phyloP scores from a whole-genome alignment of 2,329 filamentous ascomycete genomes.

The Beauveria scarabaeidicola region DNA sequence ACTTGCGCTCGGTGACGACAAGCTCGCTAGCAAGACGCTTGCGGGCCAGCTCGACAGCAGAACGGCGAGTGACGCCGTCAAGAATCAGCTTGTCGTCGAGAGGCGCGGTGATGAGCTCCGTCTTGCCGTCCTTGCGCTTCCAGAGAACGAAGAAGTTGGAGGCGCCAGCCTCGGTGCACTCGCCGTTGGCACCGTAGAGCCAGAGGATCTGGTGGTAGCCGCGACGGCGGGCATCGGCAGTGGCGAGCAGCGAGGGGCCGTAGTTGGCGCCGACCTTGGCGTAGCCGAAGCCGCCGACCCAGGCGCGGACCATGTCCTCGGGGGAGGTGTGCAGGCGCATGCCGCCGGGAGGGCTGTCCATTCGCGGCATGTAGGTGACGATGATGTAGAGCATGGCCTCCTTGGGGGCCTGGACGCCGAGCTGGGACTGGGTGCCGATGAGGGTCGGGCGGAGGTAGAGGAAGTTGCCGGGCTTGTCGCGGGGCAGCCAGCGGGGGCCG shows the following conservation, averaged over 20 bases:
- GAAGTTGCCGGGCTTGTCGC: slow-evolving; percentile 57
- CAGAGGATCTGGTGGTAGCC: slow-evolving; percentile 91
- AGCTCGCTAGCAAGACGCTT: slow-evolving; percentile 50
- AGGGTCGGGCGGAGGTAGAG: slow-evolving; percentile 82
- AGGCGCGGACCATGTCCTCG: slow-evolving; percentile 79
- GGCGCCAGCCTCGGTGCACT: slow-evolving; percentile 84
- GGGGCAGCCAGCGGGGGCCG: slow-evolving; percentile 71
- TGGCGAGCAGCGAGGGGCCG: slow-evolving; percentile 72
- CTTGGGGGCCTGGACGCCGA: slow-evolving; percentile 71
- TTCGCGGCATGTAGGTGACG: slow-evolving; percentile 50
- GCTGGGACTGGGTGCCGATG: slow-evolving; percentile 71
- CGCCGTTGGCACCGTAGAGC: slow-evolving; percentile 70
- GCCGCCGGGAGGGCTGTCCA: slow-evolving; percentile 45
- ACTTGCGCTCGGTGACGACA: slow-evolving; percentile 73
- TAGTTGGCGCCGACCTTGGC: slow-evolving; percentile 94
- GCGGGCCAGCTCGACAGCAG: slow-evolving; percentile 63
- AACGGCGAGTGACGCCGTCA: slow-evolving; percentile 78
- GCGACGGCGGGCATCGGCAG: slow-evolving; percentile 59
- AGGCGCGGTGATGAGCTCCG: slow-evolving; percentile 71
- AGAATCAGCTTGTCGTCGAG: slow-evolving; percentile 77
- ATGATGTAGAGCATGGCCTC: slow-evolving; percentile 89
- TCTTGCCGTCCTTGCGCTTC: slow-evolving; percentile 44
- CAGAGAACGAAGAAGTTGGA: slow-evolving; percentile 88
- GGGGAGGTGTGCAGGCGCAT: slow-evolving; percentile 71
- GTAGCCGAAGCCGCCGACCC: slow-evolving; percentile 87